Evolutionary conservation across 257 asterid species (phyloP), one percentile per base, ranked within the genome.

Genomic region (Eucommia ulmoides): DNA sequence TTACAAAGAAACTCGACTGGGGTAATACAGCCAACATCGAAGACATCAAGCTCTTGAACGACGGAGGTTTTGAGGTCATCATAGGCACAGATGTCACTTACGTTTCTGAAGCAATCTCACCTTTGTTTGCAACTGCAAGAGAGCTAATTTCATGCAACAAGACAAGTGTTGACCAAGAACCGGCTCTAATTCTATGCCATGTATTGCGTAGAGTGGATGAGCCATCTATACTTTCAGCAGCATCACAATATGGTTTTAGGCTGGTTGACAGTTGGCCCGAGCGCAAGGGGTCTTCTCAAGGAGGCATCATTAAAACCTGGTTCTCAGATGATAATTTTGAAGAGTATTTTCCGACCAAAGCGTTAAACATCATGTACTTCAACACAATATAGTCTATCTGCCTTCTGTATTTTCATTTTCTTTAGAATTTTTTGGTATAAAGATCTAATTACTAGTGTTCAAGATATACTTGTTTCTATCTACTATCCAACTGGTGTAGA

Each of bases 1-100:
- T 60, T 5, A 55, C 72, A 22, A 71, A 62, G 55, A 72, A 35
- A 26, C 87, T 89, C 15, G 72, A 76, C 56, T 89, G 98, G 98
- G 98, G 98, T 33, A 60, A 82, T 52, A 62, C 23, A 61, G 50
- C 64, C 6, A 92, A 89, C 41, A 81, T 75, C 38, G 66, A 61
- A 22, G 62, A 64, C 52, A 52, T 86, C 69, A 73, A 72, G 71
- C 23, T 63, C 51, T 49, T 73, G 54, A 80, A 63, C 18, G 66
- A 48, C 33, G 51, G 49, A 53, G 94, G 94, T 9, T 89, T 85
- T n/a, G 94, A 89, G 20, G 45, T 85, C 55, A 81, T 89, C 24
- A 65, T 89, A 44, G 98, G 96, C 52, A 85, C 98, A 0, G 98
- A 89, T 19, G 94, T 89, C 3, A 75, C 93, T 1, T 89, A 85